Percentiles rank a stretch among this genome's conserved stretches.
Evolutionary conservation across 129 eudicot genomes (phyloP).

Genomic region (Flaveria trinervia): DNA sequence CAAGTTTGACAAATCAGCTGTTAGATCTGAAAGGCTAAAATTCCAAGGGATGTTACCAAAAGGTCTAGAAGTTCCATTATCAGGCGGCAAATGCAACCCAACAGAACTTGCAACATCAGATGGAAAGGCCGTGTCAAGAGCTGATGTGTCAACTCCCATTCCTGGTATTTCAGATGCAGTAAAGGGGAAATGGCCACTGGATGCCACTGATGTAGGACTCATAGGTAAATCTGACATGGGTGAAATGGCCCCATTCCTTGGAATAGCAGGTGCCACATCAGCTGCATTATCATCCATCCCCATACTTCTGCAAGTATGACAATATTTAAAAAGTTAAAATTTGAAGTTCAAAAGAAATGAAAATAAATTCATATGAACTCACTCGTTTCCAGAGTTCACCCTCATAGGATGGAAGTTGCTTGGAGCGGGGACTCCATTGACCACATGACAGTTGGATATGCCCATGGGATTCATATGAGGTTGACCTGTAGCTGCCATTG

Average conservation of each 20-base stretch:
- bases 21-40: conserved; percentile 79
- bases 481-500: conserved; percentile 79
- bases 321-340: neutral
- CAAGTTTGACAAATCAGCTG: conserved; percentile 79
- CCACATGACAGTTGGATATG: conserved; percentile 85
- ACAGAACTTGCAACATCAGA: conserved; percentile 84
- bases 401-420: conserved; percentile 85
- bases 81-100: conserved; percentile 74
- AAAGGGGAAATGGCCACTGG: conserved; percentile 96
- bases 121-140: conserved; percentile 73
- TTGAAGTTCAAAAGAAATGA: conserved; percentile 27
- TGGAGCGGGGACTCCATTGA: conserved; percentile 95
- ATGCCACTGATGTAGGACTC: conserved; percentile 96
- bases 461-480: conserved; percentile 94
- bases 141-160: conserved; percentile 84
- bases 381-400: conserved; percentile 88
- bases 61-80: conserved; percentile 67
- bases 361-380: conserved; percentile 16
- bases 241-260: conserved; percentile 76
- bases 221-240: conserved; percentile 91
- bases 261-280: conserved; percentile 58
- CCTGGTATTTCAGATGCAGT: conserved; percentile 86
- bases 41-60: conserved; percentile 84
- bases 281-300: conserved; percentile 61
- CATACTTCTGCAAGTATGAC: conserved; percentile 55